Evolutionary conservation across 495 filamentous ascomycete genomes (phyloP).

Genomic region (Chlorociboria aeruginascens): DNA sequence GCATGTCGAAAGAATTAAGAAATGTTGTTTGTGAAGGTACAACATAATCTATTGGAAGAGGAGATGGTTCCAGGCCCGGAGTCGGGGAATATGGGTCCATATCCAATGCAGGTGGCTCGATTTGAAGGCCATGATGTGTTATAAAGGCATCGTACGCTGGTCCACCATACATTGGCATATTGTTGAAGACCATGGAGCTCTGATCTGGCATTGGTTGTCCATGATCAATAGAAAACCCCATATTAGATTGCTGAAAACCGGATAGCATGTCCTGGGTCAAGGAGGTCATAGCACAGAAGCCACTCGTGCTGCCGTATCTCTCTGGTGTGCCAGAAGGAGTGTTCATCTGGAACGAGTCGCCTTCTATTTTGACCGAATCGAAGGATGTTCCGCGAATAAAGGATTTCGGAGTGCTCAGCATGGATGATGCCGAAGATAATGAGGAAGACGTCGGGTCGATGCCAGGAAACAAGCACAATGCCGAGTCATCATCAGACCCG

Average conservation of each 20-base stretch:
- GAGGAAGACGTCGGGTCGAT: not conserved
- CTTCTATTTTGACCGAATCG: not conserved
- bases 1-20: slow-evolving; percentile 3
- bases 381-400: not conserved
- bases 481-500: too few relatives aligned
- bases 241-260: not conserved
- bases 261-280: not conserved
- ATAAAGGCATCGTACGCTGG: not conserved
- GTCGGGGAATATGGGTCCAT: not conserved
- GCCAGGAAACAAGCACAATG: too few relatives aligned
- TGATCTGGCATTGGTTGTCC: not conserved
- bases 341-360: not conserved
- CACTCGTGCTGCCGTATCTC: not conserved
- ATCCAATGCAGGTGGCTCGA: not conserved
- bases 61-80: not conserved
- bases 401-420: not conserved
- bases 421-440: not conserved
- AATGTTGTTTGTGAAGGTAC: slow-evolving; percentile 15
- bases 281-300: not conserved
- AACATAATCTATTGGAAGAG: slow-evolving; percentile 7
- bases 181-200: not conserved
- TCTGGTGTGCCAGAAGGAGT: not conserved
- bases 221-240: not conserved
- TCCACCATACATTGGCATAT: not conserved
- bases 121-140: not conserved